Base-by-base conservation (phyloP, 129 eudicot species). In the Lactuca sativa region DNA sequence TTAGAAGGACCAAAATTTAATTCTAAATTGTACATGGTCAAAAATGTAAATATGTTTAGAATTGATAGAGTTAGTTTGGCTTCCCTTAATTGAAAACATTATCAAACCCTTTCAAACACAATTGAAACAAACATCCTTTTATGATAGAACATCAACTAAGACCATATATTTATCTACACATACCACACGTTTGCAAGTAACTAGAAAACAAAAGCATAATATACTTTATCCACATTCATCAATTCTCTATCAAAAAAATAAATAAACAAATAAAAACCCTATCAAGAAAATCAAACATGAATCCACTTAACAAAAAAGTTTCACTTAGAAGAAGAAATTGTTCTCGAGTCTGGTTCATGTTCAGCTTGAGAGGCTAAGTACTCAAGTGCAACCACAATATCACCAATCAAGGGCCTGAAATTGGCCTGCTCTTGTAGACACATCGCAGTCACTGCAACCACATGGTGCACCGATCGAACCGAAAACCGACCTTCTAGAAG, bases 391-490 rank as follows among this genome's bases (percentile, higher is more conserved):
- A 82, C 80, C 61, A 86, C 92, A 36, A 91, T 84, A 62, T 91
- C 97, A 61, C 86, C 72, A 21, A 91, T 85, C 55, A 75, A 57
- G 56, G 97, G 97, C 30, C 97, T 85, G 53, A 80, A 83, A 64
- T 72, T 73, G 30, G 96, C 88, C 73, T 83, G 82, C 81, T 91
- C 96, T 60, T 88, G 91, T 15, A 91, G 84, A 72, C 95, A 91
- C 95, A 91, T 88, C 54, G 89, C 79, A 25, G 90, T 82, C 16
- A 87, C 74, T 33, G 90, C 90, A 66, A 88, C 75, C 3, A 88
- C 80, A 59, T 91, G 88, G 74, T 86, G 90, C 56, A 82, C 77
- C 7, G 77, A 77, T 37, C 90, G 86, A 12, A 57, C 47, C 2
- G 93, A 79, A 64, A 79, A 80, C 5, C 77, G 72, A 59, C 95